A percentile compares a stretch with the other conserved stretches of the same genome.
These are phyloP conservation scores for Epicoccum nigrum DNA, from an alignment of 2,329 filamentous ascomycete species.

Conservation along the genomic window DNA sequence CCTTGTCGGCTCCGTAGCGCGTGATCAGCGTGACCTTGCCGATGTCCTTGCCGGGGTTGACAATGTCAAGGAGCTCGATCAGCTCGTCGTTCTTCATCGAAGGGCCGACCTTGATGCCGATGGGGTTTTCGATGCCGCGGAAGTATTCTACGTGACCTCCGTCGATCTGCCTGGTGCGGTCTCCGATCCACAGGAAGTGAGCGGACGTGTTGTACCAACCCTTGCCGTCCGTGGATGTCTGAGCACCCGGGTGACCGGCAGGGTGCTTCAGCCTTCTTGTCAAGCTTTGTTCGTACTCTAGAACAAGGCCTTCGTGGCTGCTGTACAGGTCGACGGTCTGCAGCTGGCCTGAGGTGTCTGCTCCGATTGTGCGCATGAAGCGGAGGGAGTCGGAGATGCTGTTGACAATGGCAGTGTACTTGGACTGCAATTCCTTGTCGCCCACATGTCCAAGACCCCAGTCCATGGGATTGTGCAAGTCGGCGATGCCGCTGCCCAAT, in stretches of 20 bases:
- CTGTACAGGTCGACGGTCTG: constrained; percentile 95
- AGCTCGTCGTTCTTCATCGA: constrained; percentile 79
- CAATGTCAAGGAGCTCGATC: constrained; percentile 76
- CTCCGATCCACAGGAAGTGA: constrained; percentile 98
- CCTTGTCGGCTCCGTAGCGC: constrained; percentile 82
- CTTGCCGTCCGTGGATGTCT: constrained; percentile 50
- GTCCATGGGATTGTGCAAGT: constrained; percentile 90
- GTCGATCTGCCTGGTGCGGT: constrained; percentile 91
- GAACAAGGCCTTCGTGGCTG: constrained; percentile 89
- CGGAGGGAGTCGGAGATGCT: constrained; percentile 89
- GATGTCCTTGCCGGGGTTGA: constrained; percentile 81
- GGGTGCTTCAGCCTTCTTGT: constrained; percentile 77
- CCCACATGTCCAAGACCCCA: constrained; percentile 93
- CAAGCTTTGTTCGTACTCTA: constrained; percentile 91
- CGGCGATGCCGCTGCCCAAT: constrained; percentile 85
- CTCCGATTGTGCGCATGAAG: constrained; percentile 93
- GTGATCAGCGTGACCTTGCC: constrained; percentile 98
- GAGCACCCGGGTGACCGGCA: constrained; percentile 47
- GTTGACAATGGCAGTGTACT: constrained; percentile 83
- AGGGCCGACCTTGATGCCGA: constrained; percentile 95
- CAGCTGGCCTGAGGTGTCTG: constrained; percentile 81
- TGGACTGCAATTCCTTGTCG: constrained; percentile 79
- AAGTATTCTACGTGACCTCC: constrained; percentile 97
- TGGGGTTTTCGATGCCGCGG: constrained; percentile 92
- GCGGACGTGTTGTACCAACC: constrained; percentile 93